Evolutionary conservation across 148 eudicot species (phyloP), one percentile per base, ranked within the genome.

Genomic region (Cornus kousa): DNA sequence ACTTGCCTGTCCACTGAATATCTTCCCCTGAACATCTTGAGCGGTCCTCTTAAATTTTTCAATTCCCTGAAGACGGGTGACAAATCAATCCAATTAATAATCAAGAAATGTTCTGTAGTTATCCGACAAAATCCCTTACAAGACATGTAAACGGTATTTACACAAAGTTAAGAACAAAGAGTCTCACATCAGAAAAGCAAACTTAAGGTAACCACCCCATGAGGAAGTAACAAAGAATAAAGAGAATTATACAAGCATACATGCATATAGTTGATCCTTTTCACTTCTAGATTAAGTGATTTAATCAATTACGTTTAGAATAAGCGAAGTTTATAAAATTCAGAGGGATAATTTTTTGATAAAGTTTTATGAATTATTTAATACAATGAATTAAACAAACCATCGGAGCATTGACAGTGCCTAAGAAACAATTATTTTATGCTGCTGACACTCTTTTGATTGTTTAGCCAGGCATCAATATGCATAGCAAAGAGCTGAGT

Each of bases 41-140:
- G 93, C 96, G 79, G 93, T 89, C 81, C 86, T 92, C 87, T 91
- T 90, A 84, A 95, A 95, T 78, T 87, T 90, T 88, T 91, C 94
- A 50, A 92, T 91, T 75, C 98, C 98, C 98, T 95, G 89, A 57
- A 70, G 11, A 73, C 22, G 72, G 67, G 20, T n/a, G 40, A 32
- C 77, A 3, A 48, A 50, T 0, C 19, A 76, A 64, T 37, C 78
- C 50, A 48, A 66, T 24, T 20, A 16, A 14, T 77, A 14, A 77
- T 20, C 31, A 22, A 68, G 24, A 31, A 48, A 68, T 5, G 7
- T 17, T 28, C 17, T 4, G 33, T 50, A 37, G 14, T 17, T 62
- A 13, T 62, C 22, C 9, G 3, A 62, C 66, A 62, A 7, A 62
- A 17, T 17, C 24, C 66, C 59, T 53, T 20, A 62, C 20, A 17